These are phyloP conservation scores for Lecanicillium sp. DNA, from an alignment of 2,329 filamentous ascomycete genomes.

Conservation along the genomic window DNA sequence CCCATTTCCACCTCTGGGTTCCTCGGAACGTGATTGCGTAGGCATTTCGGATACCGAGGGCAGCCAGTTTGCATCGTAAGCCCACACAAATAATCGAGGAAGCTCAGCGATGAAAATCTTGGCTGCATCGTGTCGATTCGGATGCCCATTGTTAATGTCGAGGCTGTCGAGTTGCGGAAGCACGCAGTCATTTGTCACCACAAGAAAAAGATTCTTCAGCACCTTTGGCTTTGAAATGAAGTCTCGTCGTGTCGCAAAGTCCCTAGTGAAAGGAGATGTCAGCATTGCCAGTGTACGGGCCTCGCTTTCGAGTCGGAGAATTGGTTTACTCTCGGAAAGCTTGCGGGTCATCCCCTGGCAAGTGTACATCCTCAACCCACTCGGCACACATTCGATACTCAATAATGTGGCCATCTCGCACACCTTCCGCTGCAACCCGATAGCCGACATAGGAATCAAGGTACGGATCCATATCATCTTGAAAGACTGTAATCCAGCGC, in stretches of 20 bases:
- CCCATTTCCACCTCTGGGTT: not conserved
- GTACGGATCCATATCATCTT: not conserved
- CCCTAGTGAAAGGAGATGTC: not conserved
- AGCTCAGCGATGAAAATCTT: not conserved
- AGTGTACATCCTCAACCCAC: not conserved
- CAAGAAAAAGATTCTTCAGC: not conserved
- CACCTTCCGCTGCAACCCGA: not conserved
- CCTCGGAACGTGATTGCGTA: not conserved
- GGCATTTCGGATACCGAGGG: not conserved
- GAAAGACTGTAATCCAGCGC: not conserved
- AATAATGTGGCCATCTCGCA: not conserved
- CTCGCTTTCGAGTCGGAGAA: not conserved
- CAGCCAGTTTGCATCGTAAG: not conserved
- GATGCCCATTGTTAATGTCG: not conserved
- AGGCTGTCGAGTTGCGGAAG: not conserved
- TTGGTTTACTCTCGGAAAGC: not conserved
- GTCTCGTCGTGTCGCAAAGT: not conserved
- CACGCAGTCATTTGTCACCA: not conserved
- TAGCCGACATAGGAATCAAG: not conserved
- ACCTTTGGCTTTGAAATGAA: not conserved
- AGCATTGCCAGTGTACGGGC: not conserved
- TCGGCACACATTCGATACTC: not conserved
- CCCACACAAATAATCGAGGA: not conserved
- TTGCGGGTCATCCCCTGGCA: not conserved
- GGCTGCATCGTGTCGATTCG: not conserved